Conservation (phyloP, 306 rosid species). For the Ormosia emarginata region DNA sequence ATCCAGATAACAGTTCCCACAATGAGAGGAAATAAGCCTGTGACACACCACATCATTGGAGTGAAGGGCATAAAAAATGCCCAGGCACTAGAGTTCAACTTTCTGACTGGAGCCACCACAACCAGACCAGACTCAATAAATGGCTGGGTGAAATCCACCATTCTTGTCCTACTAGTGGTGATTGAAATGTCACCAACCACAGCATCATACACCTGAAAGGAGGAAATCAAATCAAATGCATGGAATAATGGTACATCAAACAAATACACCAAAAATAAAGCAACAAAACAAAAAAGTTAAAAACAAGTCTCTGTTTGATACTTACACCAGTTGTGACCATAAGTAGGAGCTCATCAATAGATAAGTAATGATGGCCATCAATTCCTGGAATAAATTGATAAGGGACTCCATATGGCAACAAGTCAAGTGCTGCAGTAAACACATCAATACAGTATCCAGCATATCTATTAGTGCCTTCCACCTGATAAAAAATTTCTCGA, state of each 20-base stretch:
- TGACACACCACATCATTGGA: constrained; percentile 45
- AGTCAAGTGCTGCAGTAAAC: constrained; percentile 46
- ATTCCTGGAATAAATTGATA: constrained; percentile 37
- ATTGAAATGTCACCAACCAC: constrained; percentile 58
- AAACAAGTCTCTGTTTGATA: neutral
- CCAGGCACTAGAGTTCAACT: constrained; percentile 42
- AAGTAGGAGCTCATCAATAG: constrained; percentile 35
- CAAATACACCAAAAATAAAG: neutral
- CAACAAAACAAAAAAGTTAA: too few relatives aligned
- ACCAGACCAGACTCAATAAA: too few relatives aligned
- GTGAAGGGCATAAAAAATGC: constrained; percentile 57
- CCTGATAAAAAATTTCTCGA: constrained; percentile 37
- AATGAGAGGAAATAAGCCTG: constrained; percentile 40
- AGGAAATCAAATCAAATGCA: neutral
- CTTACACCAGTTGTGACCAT: constrained; percentile 50
- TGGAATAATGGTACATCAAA: neutral
- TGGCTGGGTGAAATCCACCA: neutral
- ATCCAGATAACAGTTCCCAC: constrained; percentile 62
- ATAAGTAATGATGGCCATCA: constrained; percentile 41
- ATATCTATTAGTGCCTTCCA: constrained; percentile 24
- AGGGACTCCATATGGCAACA: constrained; percentile 55
- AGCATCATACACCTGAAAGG: constrained; percentile 41
- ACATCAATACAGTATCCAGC: constrained; percentile 57
- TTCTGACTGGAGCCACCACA: constrained; percentile 15
- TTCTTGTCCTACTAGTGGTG: constrained; percentile 47